These are phyloP conservation scores for Yamadazyma akitaensis DNA, from an alignment of 805 yeast genomes.

Conservation along the genomic window DNA sequence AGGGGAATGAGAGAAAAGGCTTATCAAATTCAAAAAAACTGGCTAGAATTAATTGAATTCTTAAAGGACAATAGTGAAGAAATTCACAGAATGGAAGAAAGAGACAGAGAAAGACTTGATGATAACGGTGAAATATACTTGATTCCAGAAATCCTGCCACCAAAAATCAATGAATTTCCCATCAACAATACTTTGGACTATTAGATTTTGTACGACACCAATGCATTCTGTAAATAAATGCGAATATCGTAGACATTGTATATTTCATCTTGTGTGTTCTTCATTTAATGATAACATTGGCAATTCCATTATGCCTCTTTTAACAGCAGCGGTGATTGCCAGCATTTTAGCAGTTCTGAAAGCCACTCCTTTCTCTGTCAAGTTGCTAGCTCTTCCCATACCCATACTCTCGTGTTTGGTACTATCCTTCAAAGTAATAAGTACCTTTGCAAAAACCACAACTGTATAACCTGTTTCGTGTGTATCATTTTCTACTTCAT, in stretches of 20 bases:
- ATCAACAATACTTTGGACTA: conserved; percentile 56
- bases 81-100: conserved; percentile 76
- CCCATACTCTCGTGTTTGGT: conserved; percentile 39
- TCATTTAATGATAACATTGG: conserved; percentile 2
- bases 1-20: conserved; percentile 77
- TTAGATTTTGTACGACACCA: conserved; percentile 20
- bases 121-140: conserved; percentile 83
- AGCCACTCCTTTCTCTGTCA: conserved; percentile 32
- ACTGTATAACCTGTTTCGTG: conserved; percentile 16
- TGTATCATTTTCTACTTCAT: not conserved
- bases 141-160: conserved; percentile 73
- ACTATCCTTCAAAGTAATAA: conserved; percentile 43
- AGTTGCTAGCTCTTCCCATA: conserved; percentile 29
- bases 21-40: conserved; percentile 67
- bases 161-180: conserved; percentile 63
- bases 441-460: conserved; percentile 26
- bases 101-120: conserved; percentile 83
- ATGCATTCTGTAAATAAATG: not conserved
- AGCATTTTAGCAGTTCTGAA: conserved; percentile 43
- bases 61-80: conserved; percentile 65
- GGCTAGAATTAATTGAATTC: conserved; percentile 52
- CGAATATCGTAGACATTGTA: not conserved
- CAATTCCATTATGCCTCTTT: conserved; percentile 32
- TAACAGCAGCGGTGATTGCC: conserved; percentile 46
- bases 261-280: not conserved